Percentiles rank a stretch among this genome's conserved stretches.
These are phyloP conservation scores for Phytophthora citricola DNA, from an alignment of 352 stramenopile species.

Conservation along the genomic window DNA sequence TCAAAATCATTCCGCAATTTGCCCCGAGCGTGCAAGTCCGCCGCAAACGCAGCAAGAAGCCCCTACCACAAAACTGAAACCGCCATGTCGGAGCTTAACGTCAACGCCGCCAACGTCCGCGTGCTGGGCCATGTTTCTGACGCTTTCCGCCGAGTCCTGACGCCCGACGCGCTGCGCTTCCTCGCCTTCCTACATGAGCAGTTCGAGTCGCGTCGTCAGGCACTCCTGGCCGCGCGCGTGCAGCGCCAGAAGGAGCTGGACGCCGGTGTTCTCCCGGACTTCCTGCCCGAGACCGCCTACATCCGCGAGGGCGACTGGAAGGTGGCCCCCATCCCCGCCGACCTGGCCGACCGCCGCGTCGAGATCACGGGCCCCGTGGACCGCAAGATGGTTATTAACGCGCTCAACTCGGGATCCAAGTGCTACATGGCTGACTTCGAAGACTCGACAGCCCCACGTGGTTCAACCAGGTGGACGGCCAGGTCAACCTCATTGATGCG, in stretches of 20 bases:
- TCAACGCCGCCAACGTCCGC: constrained; percentile 74
- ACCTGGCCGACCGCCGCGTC: constrained; percentile 92
- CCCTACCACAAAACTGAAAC: background rate
- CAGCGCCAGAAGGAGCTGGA: constrained; percentile 85
- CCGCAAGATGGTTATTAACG: constrained; percentile 98
- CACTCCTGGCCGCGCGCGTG: constrained; percentile 58
- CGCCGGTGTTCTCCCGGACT: constrained; percentile 87
- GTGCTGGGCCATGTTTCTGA: constrained; percentile 87
- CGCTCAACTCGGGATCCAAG: constrained; percentile 94
- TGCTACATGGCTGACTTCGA: constrained; percentile 98
- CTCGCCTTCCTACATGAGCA: constrained; percentile 90
- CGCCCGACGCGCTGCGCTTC: constrained; percentile 92
- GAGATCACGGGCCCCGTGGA: constrained; percentile 96
- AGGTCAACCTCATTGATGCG: constrained; percentile 94
- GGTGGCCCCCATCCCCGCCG: constrained; percentile 79
- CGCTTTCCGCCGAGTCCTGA: constrained; percentile 85
- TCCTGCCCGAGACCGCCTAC: constrained; percentile 86
- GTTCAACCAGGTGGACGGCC: constrained; percentile 93
- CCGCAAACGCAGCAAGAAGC: constrained; percentile 8
- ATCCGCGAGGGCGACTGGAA: constrained; percentile 84
- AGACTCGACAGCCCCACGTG: constrained; percentile 93
- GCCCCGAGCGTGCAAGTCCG: constrained; percentile 7
- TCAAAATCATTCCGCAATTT: constrained; percentile 34
- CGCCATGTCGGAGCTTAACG: constrained; percentile 58
- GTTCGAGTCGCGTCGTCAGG: constrained; percentile 77